A percentile compares a stretch with the other conserved stretches of the same genome.
Evolutionary conservation across 2,329 filamentous ascomycete species (phyloP).

Genomic region (Cercospora sesami): DNA sequence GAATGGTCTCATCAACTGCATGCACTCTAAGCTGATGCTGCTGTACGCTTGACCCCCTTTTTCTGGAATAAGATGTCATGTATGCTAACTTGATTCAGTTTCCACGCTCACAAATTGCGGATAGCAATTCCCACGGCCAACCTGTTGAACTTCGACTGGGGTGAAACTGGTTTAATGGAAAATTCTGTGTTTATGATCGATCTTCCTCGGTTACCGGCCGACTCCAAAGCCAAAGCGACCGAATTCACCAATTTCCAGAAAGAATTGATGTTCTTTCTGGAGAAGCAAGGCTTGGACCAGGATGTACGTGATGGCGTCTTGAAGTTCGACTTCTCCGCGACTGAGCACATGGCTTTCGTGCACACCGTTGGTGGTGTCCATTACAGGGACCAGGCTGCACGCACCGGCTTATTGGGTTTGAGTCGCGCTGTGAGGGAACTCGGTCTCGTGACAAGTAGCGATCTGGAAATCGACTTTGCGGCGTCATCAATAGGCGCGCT

Average conservation of each 20-base stretch:
- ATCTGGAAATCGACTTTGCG: slow-evolving; percentile 61
- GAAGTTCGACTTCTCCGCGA: slow-evolving; percentile 79
- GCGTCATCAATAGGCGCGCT: slow-evolving; percentile 80
- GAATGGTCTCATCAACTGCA: slow-evolving; percentile 67
- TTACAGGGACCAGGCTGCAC: slow-evolving; percentile 41
- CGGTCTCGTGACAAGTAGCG: slow-evolving; percentile 50
- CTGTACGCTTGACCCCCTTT: slow-evolving; percentile 44
- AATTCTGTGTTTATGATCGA: slow-evolving; percentile 93
- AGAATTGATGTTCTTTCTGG: slow-evolving; percentile 70
- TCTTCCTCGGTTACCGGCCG: slow-evolving; percentile 61
- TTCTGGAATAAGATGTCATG: background rate
- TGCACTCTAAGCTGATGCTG: slow-evolving; percentile 94
- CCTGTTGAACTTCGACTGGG: slow-evolving; percentile 84
- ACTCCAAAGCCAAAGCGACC: slow-evolving; percentile 31
- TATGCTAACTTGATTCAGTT: slow-evolving; percentile 39
- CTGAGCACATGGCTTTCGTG: slow-evolving; percentile 72
- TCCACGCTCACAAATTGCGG: slow-evolving; percentile 69
- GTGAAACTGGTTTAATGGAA: slow-evolving; percentile 79
- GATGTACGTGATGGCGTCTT: slow-evolving; percentile 67
- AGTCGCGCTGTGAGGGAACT: slow-evolving; percentile 65
- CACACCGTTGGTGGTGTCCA: slow-evolving; percentile 64
- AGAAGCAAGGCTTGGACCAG: slow-evolving; percentile 64
- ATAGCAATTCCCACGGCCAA: slow-evolving; percentile 88
- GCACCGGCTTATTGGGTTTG: slow-evolving; percentile 73
- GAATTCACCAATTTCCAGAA: slow-evolving; percentile 61